These are phyloP conservation scores for Microthlaspi erraticum DNA, from an alignment of 345 rosid species.

Conservation along the genomic window DNA sequence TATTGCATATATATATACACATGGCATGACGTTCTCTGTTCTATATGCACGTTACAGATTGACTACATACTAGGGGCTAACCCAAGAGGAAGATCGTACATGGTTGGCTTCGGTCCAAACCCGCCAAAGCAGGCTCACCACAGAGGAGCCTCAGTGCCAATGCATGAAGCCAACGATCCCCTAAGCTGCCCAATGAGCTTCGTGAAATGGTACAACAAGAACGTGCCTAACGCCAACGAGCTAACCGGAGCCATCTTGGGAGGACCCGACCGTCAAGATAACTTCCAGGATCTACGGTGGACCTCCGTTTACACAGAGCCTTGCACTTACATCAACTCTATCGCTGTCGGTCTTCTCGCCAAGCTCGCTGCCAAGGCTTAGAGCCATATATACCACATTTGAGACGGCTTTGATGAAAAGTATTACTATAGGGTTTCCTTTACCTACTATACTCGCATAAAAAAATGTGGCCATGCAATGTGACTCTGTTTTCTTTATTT, in stretches of 20 bases:
- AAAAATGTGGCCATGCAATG: conserved; percentile 31
- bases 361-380: conserved; percentile 58
- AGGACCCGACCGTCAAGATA: conserved; percentile 79
- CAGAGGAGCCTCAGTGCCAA: conserved; percentile 77
- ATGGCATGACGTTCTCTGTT: background rate
- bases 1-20: background rate
- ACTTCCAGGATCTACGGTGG: conserved; percentile 69
- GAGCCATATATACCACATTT: conserved; percentile 26
- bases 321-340: conserved; percentile 84
- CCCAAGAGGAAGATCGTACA: conserved; percentile 80
- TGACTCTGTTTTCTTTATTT: conserved; percentile 17
- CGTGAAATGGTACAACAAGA: conserved; percentile 51
- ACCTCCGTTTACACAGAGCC: conserved; percentile 77
- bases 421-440: conserved; percentile 24
- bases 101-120: conserved; percentile 86
- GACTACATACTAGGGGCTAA: conserved; percentile 83
- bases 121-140: conserved; percentile 89
- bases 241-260: conserved; percentile 88
- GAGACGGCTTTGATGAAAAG: conserved; percentile 28
- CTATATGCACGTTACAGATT: conserved; percentile 53
- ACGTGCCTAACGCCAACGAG: conserved; percentile 71
- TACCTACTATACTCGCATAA: conserved; percentile 26
- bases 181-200: conserved; percentile 74
- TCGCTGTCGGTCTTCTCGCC: conserved; percentile 72
- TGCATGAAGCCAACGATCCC: background rate